Percentiles rank a stretch among this genome's conserved stretches.
These are phyloP conservation scores for Haplographium delicatum DNA, from an alignment of 495 filamentous ascomycete species.

Conservation along the genomic window DNA sequence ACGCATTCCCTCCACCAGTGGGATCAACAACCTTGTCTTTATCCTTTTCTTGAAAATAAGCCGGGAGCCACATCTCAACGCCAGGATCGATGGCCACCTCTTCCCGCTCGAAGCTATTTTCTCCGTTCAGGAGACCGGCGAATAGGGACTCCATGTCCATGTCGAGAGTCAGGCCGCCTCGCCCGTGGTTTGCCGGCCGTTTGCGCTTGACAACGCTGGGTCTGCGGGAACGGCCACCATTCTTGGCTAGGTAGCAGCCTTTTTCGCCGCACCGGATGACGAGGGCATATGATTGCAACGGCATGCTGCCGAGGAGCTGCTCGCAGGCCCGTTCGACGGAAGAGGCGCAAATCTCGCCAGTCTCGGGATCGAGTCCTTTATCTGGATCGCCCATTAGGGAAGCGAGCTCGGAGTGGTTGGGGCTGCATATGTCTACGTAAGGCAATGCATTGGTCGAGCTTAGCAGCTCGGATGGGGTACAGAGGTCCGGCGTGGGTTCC, in stretches of 20 bases:
- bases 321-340: conserved; percentile 49
- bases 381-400: conserved; percentile 63
- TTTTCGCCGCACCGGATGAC: conserved; percentile 48
- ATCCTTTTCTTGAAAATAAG: conserved; percentile 44
- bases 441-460: conserved; percentile 64
- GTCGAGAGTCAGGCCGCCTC: conserved; percentile 41
- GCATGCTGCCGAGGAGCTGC: conserved; percentile 47
- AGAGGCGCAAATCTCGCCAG: conserved; percentile 45
- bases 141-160: conserved; percentile 50
- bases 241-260: conserved; percentile 47
- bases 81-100: conserved; percentile 54
- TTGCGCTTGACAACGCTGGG: conserved; percentile 31
- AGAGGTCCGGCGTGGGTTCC: conserved; percentile 92
- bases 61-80: conserved; percentile 52
- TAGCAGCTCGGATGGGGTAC: conserved; percentile 67
- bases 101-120: conserved; percentile 43
- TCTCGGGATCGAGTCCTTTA: conserved; percentile 34
- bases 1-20: conserved; percentile 93
- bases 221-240: conserved; percentile 41
- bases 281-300: conserved; percentile 46
- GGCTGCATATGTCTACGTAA: conserved; percentile 79
- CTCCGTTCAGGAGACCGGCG: conserved; percentile 42
- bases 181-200: conserved; percentile 24
- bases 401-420: conserved; percentile 81
- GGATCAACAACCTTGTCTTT: conserved; percentile 67